Evolutionary conservation across 192 early-diverging fungal species (phyloP), one percentile per base, ranked within the genome.

Genomic region (Kappamyces sp.): DNA sequence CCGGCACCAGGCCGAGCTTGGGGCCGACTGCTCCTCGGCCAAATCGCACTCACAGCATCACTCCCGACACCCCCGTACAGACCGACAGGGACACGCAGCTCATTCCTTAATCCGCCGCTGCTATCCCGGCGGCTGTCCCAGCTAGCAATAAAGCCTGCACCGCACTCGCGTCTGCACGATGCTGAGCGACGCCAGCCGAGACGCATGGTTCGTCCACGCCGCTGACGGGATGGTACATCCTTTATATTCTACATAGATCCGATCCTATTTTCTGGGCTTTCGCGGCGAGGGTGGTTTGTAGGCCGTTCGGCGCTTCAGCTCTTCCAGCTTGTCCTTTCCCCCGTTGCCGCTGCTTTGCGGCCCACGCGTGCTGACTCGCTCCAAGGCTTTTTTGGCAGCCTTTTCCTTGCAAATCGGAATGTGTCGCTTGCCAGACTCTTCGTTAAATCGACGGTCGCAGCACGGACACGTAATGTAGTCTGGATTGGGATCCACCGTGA

Each of bases 391-490:
- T 61, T 79, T 75, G 44, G 49, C 34, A 2, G 34, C 36, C n/a
- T 35, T 57, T 57, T 67, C 68, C 12, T 65, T 64, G 62, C 78
- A 81, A 47, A 74, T 60, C 1, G 78, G 78, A 40, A 81, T 75
- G 61, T 81, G 78, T 39, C 78, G 34, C 42, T 68, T 70, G 1
- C 68, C 78, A 6, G 78, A 66, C 47, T 65, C 68, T 39, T 69
- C 64, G 51, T 74, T 81, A 66, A 81, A 81, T n/a, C 78, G 59
- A 7, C 78, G 51, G 34, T 49, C 49, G 60, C 78, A 81, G 47
- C 66, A 49, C 23, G 66, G 62, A 43, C 77, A 79, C 9, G 57
- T 64, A 1, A 79, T 60, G 12, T 71, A 66, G 57, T 75, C 73
- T 13, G 77, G 73, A 54, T 79, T 69, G 1, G 72, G 76, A 41